Evolutionary conservation across 768 basidiomycete genomes (phyloP), one percentile per base, ranked within the genome.

Genomic region (Suillus discolor): DNA sequence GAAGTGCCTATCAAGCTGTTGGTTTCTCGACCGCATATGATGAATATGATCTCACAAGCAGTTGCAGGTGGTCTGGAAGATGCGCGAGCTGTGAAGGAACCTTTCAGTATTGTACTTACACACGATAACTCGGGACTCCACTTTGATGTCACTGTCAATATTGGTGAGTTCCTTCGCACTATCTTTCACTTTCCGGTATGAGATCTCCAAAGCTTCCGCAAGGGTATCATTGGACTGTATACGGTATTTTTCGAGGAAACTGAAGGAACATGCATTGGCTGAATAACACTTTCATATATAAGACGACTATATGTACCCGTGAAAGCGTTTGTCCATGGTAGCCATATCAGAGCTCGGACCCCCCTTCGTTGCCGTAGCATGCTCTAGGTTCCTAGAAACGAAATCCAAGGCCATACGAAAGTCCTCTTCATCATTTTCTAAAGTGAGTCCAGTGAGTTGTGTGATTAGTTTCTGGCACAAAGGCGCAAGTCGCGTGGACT

Each of bases 1-100:
- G 80, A 23, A 80, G 74, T 12, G 89, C 76, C 91, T 93, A 66
- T 18, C 16, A 25, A 49, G 65, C 54, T 34, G 15, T n/a, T 72
- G 6, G 69, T 42, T 51, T 54, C 28, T 61, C 41, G 15, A 41
- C 13, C 15, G 25, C 39, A 20, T 7, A 38, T 41, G 20, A 28
- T n/a, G 44, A 42, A 41, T 44, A 34, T 3, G 25, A 38, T 73
- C 85, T 65, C 74, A 93, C 92, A 62, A 94, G 80, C 57, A 93
- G 81, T 65, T 91, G 89, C 7, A 94, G 74, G 75, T 93, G 91
- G 70, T 88, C 86, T 3, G 91, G 90, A 25, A 93, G 77, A 57
- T 79, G 86, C 23, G 87, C 83, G 61, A 79, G 73, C 88, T 91
- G 65, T 8, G 39, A 25, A 28, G 54, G 2, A 34, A 38, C n/a